These are phyloP conservation scores for Penicillium sp. DNA, from an alignment of 2,329 filamentous ascomycete genomes.

Conservation along the genomic window DNA sequence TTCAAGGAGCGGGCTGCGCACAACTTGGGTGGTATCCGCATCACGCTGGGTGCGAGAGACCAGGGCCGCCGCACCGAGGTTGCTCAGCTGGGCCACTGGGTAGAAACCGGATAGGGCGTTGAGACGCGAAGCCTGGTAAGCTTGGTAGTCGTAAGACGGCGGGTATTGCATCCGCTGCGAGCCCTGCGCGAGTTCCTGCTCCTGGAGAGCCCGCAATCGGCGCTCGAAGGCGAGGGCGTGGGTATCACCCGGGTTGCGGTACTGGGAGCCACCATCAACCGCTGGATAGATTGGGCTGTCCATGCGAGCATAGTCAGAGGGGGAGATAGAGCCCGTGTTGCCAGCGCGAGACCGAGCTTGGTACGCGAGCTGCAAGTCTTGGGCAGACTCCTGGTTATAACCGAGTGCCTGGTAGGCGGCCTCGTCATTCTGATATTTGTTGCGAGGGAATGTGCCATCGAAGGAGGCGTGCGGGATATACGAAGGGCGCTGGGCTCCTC, in stretches of 20 bases:
- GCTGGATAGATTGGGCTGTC: slow-evolving; percentile 49
- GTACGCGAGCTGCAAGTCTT: slow-evolving; percentile 36
- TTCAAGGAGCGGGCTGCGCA: slow-evolving; percentile 72
- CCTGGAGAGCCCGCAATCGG: slow-evolving; percentile 51
- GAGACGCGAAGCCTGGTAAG: slow-evolving; percentile 32
- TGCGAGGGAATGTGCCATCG: slow-evolving; percentile 49
- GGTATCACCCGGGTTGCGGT: slow-evolving; percentile 48
- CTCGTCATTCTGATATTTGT: slow-evolving; percentile 42
- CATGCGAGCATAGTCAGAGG: slow-evolving; percentile 50
- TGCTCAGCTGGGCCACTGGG: slow-evolving; percentile 32
- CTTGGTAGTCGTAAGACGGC: slow-evolving; percentile 35
- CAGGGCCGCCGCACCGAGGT: slow-evolving; percentile 35
- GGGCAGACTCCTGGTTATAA: slow-evolving; percentile 30
- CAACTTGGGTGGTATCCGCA: slow-evolving; percentile 60
- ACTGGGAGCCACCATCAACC: slow-evolving; percentile 47
- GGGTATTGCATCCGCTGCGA: slow-evolving; percentile 33
- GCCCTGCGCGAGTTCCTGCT: slow-evolving; percentile 36
- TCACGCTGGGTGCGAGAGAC: slow-evolving; percentile 53
- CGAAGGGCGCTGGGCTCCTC: slow-evolving; percentile 28
- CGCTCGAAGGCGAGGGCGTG: slow-evolving; percentile 51
- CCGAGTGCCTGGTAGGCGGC: slow-evolving; percentile 32
- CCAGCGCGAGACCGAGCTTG: slow-evolving; percentile 45
- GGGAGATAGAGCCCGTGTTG: slow-evolving; percentile 47
- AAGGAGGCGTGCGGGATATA: slow-evolving; percentile 41
- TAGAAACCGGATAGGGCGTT: slow-evolving; percentile 42